Base-by-base conservation (phyloP, 371 early-diverging fungal genomes). In the Gilbertella persicaria region DNA sequence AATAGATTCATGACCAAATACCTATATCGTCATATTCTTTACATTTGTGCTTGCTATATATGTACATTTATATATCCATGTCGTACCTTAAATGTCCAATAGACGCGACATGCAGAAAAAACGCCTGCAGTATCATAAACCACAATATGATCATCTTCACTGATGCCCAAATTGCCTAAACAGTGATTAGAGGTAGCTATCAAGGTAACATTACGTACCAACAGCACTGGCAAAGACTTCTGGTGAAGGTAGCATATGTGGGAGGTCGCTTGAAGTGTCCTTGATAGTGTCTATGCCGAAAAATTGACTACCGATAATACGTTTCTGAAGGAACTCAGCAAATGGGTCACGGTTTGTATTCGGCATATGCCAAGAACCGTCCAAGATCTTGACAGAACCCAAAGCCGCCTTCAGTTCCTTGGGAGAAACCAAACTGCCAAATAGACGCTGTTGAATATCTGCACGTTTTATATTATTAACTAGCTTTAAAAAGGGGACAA, bases 301-400 rank as follows among this genome's bases (percentile, higher is more conserved):
- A 60, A 84, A 88, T 25, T 76, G 88, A 12, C 89, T 86, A 48
- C 73, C 67, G 5, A 40, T 52, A 40, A 86, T 79, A 57, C 76
- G 79, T 44, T 73, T 74, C 42, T 77, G 58, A 39, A 81, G 60
- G 66, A 73, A 93, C 67, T 92, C 94, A 41, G 79, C 57, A 55
- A 72, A 61, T 19, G 89, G 79, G 53, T 90, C 79, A 36, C 92
- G 79, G 23, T 81, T 76, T 19, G 79, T 46, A 17, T 80, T 80
- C 9, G 94, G 93, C 80, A 94, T 86, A 66, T 94, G 90, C 94
- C 94, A 96, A 5, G 92, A 91, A 39, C 91, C 90, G 67, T 96
- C 96, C 7, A 96, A 71, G 0, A 91, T 72, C 36, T 91, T 87
- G 53, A 90, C 81, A 1, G 62, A 64, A 9, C 69, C 57, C 6